Percentiles rank a stretch among this genome's conserved stretches.
Evolutionary conservation across 2,329 filamentous ascomycete genomes (phyloP).

Genomic region (Verticillium dahliae): DNA sequence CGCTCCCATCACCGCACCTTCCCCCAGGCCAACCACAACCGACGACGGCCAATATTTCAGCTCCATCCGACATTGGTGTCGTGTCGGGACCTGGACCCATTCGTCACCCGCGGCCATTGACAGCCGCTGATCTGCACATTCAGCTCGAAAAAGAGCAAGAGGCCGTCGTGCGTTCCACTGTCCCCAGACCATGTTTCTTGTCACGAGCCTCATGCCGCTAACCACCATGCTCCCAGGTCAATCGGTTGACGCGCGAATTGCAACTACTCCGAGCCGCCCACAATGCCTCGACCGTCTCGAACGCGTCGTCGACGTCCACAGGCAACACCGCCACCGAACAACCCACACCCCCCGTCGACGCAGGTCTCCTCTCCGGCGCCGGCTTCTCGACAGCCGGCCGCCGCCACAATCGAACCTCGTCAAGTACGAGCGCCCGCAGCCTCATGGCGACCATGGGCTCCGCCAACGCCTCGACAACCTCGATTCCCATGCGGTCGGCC

Average conservation of each 20-base stretch:
- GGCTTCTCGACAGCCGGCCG: conserved; percentile 44
- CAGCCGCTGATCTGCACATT: conserved; percentile 79
- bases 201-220: conserved; percentile 2
- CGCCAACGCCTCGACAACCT: conserved; percentile 27
- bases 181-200: neutral
- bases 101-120: conserved; percentile 81
- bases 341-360: conserved; percentile 29
- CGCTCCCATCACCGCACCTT: conserved; percentile 25
- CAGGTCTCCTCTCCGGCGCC: conserved; percentile 49
- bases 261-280: conserved; percentile 69
- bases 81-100: conserved; percentile 63
- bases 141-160: conserved; percentile 95
- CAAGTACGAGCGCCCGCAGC: conserved; percentile 48
- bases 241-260: conserved; percentile 85
- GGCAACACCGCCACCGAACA: conserved; percentile 42
- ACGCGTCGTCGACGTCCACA: conserved; percentile 55
- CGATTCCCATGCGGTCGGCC: conserved; percentile 38
- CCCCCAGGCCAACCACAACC: conserved; percentile 16
- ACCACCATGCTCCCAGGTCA: conserved; percentile 53
- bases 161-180: conserved; percentile 60
- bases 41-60: conserved; percentile 20
- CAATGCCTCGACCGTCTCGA: conserved; percentile 60
- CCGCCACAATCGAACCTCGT: conserved; percentile 52
- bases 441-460: conserved; percentile 36
- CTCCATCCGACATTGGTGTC: conserved; percentile 30